Evolutionary conservation across 352 stramenopile genomes (phyloP).

Genomic region (Phytophthora pistaciae): DNA sequence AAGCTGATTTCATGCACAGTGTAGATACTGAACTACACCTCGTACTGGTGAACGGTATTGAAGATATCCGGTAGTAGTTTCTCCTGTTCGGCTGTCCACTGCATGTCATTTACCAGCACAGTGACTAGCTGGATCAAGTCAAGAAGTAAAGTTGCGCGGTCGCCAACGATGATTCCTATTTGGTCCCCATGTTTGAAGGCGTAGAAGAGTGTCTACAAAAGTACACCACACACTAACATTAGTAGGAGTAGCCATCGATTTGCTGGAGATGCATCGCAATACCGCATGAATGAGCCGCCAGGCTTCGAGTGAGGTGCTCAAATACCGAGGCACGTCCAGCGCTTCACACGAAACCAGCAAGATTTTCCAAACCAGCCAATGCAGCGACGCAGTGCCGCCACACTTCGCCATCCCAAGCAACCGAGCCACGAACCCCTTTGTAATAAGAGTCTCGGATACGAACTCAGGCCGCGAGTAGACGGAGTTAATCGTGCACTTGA

Average conservation of each 20-base stretch:
- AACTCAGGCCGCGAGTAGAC: slow-evolving; percentile 71
- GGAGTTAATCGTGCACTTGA: slow-evolving; percentile 81
- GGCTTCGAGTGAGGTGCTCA: slow-evolving; percentile 38
- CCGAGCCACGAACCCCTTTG: slow-evolving; percentile 28
- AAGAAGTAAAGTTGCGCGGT: slow-evolving; percentile 45
- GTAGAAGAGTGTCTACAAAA: slow-evolving; percentile 57
- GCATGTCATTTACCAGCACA: slow-evolving; percentile 65
- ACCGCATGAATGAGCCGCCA: slow-evolving; percentile 63
- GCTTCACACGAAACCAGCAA: slow-evolving; percentile 64
- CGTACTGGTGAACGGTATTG: slow-evolving; percentile 35
- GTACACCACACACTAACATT: slow-evolving; percentile 1
- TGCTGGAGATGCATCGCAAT: background rate
- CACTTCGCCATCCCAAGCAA: slow-evolving; percentile 42
- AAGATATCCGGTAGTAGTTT: slow-evolving; percentile 36
- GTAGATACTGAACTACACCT: too few relatives aligned
- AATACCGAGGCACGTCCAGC: slow-evolving; percentile 29
- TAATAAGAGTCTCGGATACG: slow-evolving; percentile 41
- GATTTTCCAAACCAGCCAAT: slow-evolving; percentile 70
- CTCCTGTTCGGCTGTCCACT: slow-evolving; percentile 51
- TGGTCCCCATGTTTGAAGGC: slow-evolving; percentile 29
- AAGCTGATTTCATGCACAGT: too few relatives aligned
- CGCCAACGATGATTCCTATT: slow-evolving; percentile 19
- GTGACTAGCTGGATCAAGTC: slow-evolving; percentile 70
- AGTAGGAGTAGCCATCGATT: background rate
- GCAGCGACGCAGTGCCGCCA: slow-evolving; percentile 40